These are phyloP conservation scores for Juncus inflexus DNA, from an alignment of 176 grass and related monocot genomes.

Conservation along the genomic window DNA sequence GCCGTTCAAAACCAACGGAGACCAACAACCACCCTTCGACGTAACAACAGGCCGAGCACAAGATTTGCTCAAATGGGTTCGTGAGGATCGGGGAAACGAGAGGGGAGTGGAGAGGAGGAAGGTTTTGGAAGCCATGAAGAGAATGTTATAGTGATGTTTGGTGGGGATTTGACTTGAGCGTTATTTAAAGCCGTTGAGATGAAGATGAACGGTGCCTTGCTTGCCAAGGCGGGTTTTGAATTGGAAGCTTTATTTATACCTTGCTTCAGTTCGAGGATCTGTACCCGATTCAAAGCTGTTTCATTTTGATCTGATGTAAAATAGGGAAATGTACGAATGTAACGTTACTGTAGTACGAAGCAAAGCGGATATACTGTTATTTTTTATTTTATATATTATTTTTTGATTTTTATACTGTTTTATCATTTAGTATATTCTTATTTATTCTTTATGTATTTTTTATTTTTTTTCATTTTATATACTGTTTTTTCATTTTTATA, in stretches of 20 bases:
- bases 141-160: background rate
- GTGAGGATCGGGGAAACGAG: conserved; percentile 2
- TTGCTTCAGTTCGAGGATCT: background rate
- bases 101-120: conserved; percentile 1
- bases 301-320: too few species aligned
- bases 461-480: too few species aligned
- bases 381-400: too few species aligned
- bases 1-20: background rate
- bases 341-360: too few species aligned
- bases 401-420: too few species aligned
- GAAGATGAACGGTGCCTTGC: conserved; percentile 44
- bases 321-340: too few species aligned
- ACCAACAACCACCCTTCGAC: background rate
- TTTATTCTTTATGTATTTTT: too few species aligned
- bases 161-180: background rate
- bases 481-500: too few species aligned
- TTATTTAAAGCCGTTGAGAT: conserved; percentile 52
- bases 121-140: conserved; percentile 27
- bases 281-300: background rate
- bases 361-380: too few species aligned
- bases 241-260: conserved; percentile 24
- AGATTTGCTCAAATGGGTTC: background rate
- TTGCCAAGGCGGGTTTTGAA: conserved; percentile 11
- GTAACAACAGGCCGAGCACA: background rate
- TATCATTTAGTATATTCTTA: too few species aligned